Evolutionary conservation across 2,329 filamentous ascomycete genomes (phyloP).

Genomic region (Clathrospora elynae): DNA sequence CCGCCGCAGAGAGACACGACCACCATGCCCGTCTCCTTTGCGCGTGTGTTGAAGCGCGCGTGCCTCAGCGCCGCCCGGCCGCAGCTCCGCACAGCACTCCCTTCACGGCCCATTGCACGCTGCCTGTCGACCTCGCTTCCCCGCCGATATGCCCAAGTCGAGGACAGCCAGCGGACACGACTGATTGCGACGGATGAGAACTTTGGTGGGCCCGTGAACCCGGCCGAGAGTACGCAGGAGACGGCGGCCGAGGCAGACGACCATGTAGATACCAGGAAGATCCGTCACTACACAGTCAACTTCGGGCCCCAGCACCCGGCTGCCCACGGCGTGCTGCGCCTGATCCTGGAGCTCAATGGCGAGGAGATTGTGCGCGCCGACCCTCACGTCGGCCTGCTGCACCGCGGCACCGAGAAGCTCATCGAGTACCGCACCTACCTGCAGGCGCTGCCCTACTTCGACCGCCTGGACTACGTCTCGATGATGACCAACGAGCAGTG

Average conservation of each 20-base stretch:
- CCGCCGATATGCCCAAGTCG: conserved; percentile 66
- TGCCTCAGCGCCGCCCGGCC: conserved; percentile 60
- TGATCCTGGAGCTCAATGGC: conserved; percentile 97
- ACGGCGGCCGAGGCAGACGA: conserved; percentile 54
- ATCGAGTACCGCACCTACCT: conserved; percentile 99
- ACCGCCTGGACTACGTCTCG: conserved; percentile 97
- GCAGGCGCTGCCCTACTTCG: conserved; percentile 97
- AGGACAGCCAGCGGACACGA: conserved; percentile 58
- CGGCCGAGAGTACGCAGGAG: conserved; percentile 52
- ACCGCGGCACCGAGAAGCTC: conserved; percentile 97
- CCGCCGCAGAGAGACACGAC: conserved; percentile 35
- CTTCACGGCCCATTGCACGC: conserved; percentile 57
- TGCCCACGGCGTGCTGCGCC: conserved; percentile 93
- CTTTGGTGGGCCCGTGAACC: conserved; percentile 60
- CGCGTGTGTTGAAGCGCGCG: conserved; percentile 73
- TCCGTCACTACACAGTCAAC: conserved; percentile 99
- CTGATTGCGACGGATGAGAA: conserved; percentile 69
- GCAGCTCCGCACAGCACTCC: conserved; percentile 45
- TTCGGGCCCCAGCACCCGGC: conserved; percentile 98
- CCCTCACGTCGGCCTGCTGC: conserved; percentile 93
- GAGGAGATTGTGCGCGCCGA: conserved; percentile 97
- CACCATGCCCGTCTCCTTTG: conserved; percentile 72
- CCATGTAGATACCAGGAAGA: conserved; percentile 71
- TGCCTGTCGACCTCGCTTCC: conserved; percentile 69
- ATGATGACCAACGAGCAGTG: conserved; percentile 99